Evolutionary conservation across 1,284 basidiomycete species (phyloP).

Genomic region (Pulveroboletus sp.): DNA sequence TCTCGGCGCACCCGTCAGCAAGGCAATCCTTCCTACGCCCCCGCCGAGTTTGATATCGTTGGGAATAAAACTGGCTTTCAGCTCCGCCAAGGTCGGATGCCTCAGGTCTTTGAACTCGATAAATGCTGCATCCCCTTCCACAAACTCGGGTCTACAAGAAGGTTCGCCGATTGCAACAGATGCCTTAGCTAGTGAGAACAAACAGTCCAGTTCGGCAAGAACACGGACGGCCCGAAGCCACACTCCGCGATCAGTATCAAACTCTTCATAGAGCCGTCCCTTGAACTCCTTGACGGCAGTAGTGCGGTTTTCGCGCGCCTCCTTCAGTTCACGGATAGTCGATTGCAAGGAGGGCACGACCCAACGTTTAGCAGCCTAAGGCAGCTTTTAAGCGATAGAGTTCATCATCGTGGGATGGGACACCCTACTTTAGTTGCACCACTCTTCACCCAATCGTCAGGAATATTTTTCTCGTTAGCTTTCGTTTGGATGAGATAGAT

Average conservation of each 20-base stretch:
- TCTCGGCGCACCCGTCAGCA: conserved; percentile 76
- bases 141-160: conserved; percentile 85
- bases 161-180: conserved; percentile 91
- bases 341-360: conserved; percentile 71
- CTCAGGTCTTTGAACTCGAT: conserved; percentile 81
- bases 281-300: conserved; percentile 83
- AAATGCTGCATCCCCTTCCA: conserved; percentile 78
- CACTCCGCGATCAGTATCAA: conserved; percentile 78
- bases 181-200: conserved; percentile 90
- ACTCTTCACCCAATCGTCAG: conserved; percentile 82
- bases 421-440: conserved; percentile 73
- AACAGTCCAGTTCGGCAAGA: conserved; percentile 88
- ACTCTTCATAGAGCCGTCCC: conserved; percentile 78
- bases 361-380: conserved; percentile 75
- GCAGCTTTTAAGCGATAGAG: conserved; percentile 5
- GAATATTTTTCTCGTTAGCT: conserved; percentile 61
- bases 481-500: conserved; percentile 85
- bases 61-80: conserved; percentile 85
- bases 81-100: conserved; percentile 79
- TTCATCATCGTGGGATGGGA: not conserved
- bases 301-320: conserved; percentile 85
- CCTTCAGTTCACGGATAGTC: conserved; percentile 81
- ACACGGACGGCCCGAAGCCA: conserved; percentile 82
- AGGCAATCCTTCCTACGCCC: conserved; percentile 74
- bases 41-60: conserved; percentile 91